Evolutionary conservation across 257 asterid species (phyloP), one percentile per base, ranked within the genome.

Genomic region (Forsythia suspensa): DNA sequence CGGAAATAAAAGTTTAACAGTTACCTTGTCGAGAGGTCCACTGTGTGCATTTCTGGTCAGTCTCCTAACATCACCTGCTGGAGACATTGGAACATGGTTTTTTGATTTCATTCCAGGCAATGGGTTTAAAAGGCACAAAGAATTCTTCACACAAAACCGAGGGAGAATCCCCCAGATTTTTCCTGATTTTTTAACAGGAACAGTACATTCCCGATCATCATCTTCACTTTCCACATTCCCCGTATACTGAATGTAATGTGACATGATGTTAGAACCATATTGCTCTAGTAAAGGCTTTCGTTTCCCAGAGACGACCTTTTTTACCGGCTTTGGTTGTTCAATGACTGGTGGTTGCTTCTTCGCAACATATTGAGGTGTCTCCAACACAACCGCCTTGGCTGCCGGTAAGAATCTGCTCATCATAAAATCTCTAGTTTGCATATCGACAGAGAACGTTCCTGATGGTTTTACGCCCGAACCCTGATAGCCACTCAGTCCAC

Each of bases 11-110:
- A 18, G 34, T 34, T 59, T 6, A 37, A 71, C 48, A 52, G 13
- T 73, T 83, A 93, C 97, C 97, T 91, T 92, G 70, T 90, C 92
- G 40, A 96, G 89, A 74, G 99, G 98, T 73, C 99, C 99, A 82
- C 99, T 96, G 61, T 82, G 90, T 0, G 98, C 90, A 70, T 86
- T 92, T 86, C 97, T 88, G n/a, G 91, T 75, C 57, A 91, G 72
- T 85, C 93, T 84, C 44, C 86, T 81, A 76, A 85, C 85, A 6
- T 90, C 91, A 57, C 41, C 80, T 11, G 78, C 80, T 6, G 90
- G 68, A 80, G 97, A 90, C 11, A 88, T 80, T 36, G 94, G 89
- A 40, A 89, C 43, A 8, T 86, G 94, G 38, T 82, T 69, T 85
- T 80, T 92, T 16, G 86, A 68, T 76, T 91, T 96, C 81, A 86